Evolutionary conservation across 176 grass and related monocot genomes (phyloP).

Genomic region (Juncus inflexus): DNA sequence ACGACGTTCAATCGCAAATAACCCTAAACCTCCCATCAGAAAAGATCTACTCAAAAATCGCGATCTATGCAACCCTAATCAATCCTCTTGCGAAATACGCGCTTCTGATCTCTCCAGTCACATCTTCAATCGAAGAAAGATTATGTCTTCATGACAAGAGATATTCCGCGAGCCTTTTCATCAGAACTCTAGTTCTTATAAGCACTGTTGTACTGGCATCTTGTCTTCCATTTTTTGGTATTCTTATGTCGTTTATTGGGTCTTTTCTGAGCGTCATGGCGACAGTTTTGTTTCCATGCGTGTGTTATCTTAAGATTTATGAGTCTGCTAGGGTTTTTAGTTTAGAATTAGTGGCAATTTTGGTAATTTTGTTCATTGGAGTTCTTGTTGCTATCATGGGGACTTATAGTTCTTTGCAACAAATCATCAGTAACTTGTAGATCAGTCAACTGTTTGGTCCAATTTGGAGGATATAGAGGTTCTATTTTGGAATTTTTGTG

Average conservation of each 20-base stretch:
- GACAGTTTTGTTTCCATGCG: slow-evolving; percentile 46
- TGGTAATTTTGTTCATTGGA: slow-evolving; percentile 37
- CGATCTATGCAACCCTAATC: slow-evolving; percentile 50
- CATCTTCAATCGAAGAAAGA: slow-evolving; percentile 34
- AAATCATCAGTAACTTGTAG: slow-evolving; percentile 41
- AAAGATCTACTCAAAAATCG: slow-evolving; percentile 44
- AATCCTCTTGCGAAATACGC: slow-evolving; percentile 55
- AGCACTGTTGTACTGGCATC: slow-evolving; percentile 50
- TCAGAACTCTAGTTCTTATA: slow-evolving; percentile 37
- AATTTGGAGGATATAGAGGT: no score
- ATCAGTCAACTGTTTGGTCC: neutral
- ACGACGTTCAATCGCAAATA: slow-evolving; percentile 40
- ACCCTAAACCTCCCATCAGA: slow-evolving; percentile 51
- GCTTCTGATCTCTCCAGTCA: slow-evolving; percentile 46
- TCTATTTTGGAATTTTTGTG: no score
- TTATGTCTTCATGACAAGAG: neutral
- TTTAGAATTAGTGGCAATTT: slow-evolving; percentile 29
- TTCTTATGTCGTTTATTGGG: slow-evolving; percentile 51
- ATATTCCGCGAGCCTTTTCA: slow-evolving; percentile 17
- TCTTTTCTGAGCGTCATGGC: slow-evolving; percentile 51
- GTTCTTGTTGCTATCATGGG: slow-evolving; percentile 32
- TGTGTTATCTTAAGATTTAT: slow-evolving; percentile 55
- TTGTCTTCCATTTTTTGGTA: slow-evolving; percentile 51
- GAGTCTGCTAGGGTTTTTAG: slow-evolving; percentile 10
- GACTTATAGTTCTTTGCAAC: slow-evolving; percentile 43